Evolutionary conservation across 1,284 basidiomycete species (phyloP), one percentile per base, ranked within the genome.

Genomic region (Erythrobasidium hasegawianum): DNA sequence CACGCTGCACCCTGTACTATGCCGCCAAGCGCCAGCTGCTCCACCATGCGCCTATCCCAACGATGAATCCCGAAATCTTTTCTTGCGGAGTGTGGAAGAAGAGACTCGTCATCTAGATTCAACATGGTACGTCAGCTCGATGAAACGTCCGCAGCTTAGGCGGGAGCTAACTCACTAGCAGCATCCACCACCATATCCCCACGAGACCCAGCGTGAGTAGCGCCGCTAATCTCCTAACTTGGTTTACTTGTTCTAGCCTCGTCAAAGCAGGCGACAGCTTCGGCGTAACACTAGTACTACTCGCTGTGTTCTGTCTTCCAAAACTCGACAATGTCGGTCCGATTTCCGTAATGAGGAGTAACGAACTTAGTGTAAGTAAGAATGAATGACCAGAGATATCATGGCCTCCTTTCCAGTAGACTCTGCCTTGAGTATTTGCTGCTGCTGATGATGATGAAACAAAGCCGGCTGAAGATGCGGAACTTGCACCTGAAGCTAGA

Each of bases 381-480:
- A 97, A 97, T 26, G 92, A 83, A 76, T 98, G 95, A 1, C 94
- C 94, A 0, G 90, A 94, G 13, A 97, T 85, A 75, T 98, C 95
- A 76, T 96, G 92, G 0, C 94, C 94, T 68, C 83, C 86, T 74
- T 84, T 83, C 71, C 72, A 75, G 57, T 71, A 73, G 50, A 72
- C 70, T 27, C 72, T 43, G 13, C 16, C 38, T 45, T 24, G 57
- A 24, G 33, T 18, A 24, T 49, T 11, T 26, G 5, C 18, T 47
- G 18, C 2, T 24, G 5, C 29, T 26, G 14, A 5, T 10, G 29
- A 22, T 41, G 16, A 22, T 49, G 40, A 29, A 2, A 7, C 39
- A 3, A 33, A 49, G 13, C 22, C 43, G 43, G 20, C 24, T 14
- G 11, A 45, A 8, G 22, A 24, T 24, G 43, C 16, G n/a, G 43